These are phyloP conservation scores for Diaporthe sp. DNA, from an alignment of 2,329 filamentous ascomycete species.

Conservation along the genomic window DNA sequence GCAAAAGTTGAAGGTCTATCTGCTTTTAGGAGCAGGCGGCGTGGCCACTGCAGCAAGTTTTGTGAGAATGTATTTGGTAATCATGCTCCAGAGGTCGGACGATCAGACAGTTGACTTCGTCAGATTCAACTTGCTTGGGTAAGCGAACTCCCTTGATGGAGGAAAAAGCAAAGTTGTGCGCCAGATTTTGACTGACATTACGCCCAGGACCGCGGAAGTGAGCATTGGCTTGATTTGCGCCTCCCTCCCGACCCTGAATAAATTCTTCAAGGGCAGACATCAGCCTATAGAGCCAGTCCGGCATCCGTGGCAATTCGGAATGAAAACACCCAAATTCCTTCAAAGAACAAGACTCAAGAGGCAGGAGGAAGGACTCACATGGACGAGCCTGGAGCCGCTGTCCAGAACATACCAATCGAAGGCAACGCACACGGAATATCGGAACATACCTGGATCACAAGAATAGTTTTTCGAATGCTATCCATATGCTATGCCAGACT, in stretches of 20 bases:
- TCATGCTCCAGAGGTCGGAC: constrained; percentile 6
- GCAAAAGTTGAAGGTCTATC: constrained; percentile 18
- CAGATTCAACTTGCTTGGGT: constrained; percentile 29
- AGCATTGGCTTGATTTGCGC: constrained; percentile 25
- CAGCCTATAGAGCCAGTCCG: constrained; percentile 2
- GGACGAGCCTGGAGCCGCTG: constrained; percentile 6
- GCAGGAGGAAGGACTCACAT: neutral
- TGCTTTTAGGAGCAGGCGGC: constrained; percentile 18
- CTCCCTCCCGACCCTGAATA: constrained; percentile 21
- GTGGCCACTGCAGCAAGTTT: constrained; percentile 25
- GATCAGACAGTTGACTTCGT: constrained; percentile 32
- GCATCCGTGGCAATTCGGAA: constrained; percentile 3
- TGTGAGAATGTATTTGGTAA: constrained; percentile 31
- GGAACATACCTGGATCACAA: neutral
- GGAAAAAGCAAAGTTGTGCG: neutral
- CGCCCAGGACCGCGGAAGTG: constrained; percentile 21
- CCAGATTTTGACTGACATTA: neutral
- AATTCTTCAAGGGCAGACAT: constrained; percentile 14
- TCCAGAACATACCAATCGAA: constrained; percentile 7
- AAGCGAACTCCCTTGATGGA: neutral
- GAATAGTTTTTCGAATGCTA: neutral
- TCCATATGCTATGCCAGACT: neutral
- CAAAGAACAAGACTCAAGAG: neutral
- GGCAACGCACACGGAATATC: neutral
- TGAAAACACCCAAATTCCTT: constrained; percentile 10